Percentiles rank a stretch among this genome's conserved stretches.
phyloP scores from a whole-genome alignment of 1,284 basidiomycete genomes.

The Cutaneotrichosporon daszewskae region DNA sequence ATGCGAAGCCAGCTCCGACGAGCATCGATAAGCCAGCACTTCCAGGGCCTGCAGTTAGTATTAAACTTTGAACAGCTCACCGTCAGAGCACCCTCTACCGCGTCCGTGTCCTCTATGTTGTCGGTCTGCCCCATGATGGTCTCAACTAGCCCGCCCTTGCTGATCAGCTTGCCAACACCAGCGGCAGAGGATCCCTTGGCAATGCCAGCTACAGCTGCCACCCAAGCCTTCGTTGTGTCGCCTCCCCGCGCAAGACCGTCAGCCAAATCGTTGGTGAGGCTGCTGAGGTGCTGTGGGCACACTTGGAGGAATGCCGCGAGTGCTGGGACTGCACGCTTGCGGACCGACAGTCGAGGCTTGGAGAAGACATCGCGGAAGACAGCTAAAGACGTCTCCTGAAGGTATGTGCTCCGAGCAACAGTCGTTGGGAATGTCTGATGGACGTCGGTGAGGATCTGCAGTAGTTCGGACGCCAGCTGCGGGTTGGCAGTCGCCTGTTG shows the following conservation, averaged over 20 bases:
- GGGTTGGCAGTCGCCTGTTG: slow-evolving; percentile 56
- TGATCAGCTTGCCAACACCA: slow-evolving; percentile 27
- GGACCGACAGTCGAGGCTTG: slow-evolving; percentile 71
- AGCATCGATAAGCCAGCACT: slow-evolving; percentile 72
- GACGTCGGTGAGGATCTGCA: slow-evolving; percentile 86
- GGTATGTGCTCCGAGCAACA: slow-evolving; percentile 53
- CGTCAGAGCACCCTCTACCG: slow-evolving; percentile 38
- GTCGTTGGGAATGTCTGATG: slow-evolving; percentile 74
- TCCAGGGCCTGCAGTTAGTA: slow-evolving; percentile 63
- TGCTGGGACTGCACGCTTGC: slow-evolving; percentile 82
- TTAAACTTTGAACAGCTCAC: slow-evolving; percentile 15
- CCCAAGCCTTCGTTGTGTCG: slow-evolving; percentile 31
- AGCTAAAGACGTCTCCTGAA: slow-evolving; percentile 58
- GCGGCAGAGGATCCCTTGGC: slow-evolving; percentile 29
- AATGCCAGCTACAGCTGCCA: slow-evolving; percentile 29
- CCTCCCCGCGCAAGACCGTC: slow-evolving; percentile 22
- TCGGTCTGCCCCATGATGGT: slow-evolving; percentile 25
- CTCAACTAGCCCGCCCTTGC: slow-evolving; percentile 27
- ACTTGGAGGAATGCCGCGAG: slow-evolving; percentile 48
- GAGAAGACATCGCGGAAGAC: slow-evolving; percentile 70
- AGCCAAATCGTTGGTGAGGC: slow-evolving; percentile 24
- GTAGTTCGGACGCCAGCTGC: slow-evolving; percentile 79
- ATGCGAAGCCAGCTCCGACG: slow-evolving; percentile 70
- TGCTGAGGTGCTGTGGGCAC: slow-evolving; percentile 27
- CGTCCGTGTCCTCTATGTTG: slow-evolving; percentile 35